Base-by-base conservation (phyloP, 306 rosid genomes). In the Cercis canadensis region DNA sequence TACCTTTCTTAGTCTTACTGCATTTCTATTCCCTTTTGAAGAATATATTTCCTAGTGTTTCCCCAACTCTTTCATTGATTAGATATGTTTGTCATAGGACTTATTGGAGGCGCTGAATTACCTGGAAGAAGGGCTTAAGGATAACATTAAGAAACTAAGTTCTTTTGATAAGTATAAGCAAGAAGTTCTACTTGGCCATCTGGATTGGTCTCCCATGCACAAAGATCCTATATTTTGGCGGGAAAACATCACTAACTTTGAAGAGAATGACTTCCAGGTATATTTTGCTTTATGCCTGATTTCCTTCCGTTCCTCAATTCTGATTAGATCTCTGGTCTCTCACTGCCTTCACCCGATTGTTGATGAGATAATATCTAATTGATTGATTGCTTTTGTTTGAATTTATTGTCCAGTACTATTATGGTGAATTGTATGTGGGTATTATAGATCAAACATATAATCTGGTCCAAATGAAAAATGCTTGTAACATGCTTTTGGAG, bases 121-220 rank as follows among this genome's bases (percentile, higher is more conserved):
- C 69, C 86, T 91, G 65, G 99, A 91, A 69, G 97, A 84, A 59
- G 92, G 92, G 70, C 83, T 95, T 81, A 95, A 81, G 90, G 96
- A 89, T 60, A 91, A 82, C 73, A 91, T 95, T 62, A 91, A 91
- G 86, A 87, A 73, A 75, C 75, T 95, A 68, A 91, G 99, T 79
- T 95, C 99, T 58, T 95, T 82, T 65, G 99, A 95, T 55, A 84
- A 76, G 80, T 95, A 95, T 67, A 95, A 91, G 87, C 99, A 95
- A 86, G 99, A 87, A 85, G 96, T 87, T 74, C 96, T 91, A 73
- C 92, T 87, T 34, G 97, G 96, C 70, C 93, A 91, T 80, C 92
- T 92, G 83, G 99, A 91, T 65, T 95, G 99, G 99, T 85, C 97
- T 80, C 96, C 96, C 45, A 89, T 91, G 99, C 99, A 95, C 87